These are phyloP conservation scores for Pythium dissotocum DNA, from an alignment of 352 stramenopile genomes.

Conservation along the genomic window DNA sequence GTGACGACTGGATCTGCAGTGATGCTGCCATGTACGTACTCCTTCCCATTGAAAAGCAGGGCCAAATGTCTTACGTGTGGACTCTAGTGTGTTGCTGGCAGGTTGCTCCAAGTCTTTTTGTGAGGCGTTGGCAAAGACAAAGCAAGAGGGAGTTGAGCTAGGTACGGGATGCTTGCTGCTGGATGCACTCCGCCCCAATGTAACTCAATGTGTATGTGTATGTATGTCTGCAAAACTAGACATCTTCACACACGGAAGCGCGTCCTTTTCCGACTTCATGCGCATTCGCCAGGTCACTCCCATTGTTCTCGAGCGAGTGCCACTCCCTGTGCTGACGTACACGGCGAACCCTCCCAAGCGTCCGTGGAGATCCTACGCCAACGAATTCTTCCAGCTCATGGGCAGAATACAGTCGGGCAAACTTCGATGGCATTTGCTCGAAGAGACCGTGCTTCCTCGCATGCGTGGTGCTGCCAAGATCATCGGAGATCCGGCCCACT, in stretches of 20 bases:
- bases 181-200: neutral
- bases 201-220: neutral
- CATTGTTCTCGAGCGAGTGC: slow-evolving; percentile 45
- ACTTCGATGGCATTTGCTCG: slow-evolving; percentile 55
- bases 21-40: slow-evolving; percentile 69
- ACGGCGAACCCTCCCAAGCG: slow-evolving; percentile 52
- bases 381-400: slow-evolving; percentile 53
- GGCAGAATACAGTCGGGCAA: slow-evolving; percentile 52
- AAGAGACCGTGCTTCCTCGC: slow-evolving; percentile 49
- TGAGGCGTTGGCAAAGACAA: slow-evolving; percentile 48
- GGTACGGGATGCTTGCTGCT: slow-evolving; percentile 33
- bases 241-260: slow-evolving; percentile 70
- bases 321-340: slow-evolving; percentile 65
- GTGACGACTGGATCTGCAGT: slow-evolving; percentile 73
- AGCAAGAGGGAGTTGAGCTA: slow-evolving; percentile 37
- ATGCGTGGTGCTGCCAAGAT: slow-evolving; percentile 38
- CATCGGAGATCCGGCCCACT: slow-evolving; percentile 31
- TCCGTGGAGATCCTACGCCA: slow-evolving; percentile 45
- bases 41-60: neutral
- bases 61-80: neutral
- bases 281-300: slow-evolving; percentile 51
- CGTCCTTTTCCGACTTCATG: slow-evolving; percentile 70
- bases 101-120: slow-evolving; percentile 59
- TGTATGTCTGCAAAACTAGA: slow-evolving; percentile 30
- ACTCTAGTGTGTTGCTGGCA: slow-evolving; percentile 53